Percentiles rank a stretch among this genome's conserved stretches.
Evolutionary conservation across 108 stramenopile species (phyloP).

Genomic region (Chaetoceros muelleri): DNA sequence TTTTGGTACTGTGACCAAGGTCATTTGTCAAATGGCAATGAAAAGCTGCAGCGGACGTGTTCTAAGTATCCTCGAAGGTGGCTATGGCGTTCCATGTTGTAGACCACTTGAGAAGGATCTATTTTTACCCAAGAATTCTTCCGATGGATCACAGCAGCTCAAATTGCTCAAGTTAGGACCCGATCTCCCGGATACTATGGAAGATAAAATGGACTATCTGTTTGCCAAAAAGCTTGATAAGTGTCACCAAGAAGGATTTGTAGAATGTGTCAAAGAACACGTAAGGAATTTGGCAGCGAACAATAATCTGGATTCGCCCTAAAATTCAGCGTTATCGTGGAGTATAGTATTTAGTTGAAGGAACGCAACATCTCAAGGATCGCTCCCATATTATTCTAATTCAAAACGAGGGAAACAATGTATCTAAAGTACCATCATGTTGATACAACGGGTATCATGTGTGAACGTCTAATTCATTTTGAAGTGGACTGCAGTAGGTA

Average conservation of each 20-base stretch:
- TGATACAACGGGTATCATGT: too few relatives aligned
- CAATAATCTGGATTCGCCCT: slow-evolving; percentile 21
- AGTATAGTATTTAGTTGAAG: too few relatives aligned
- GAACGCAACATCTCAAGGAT: too few relatives aligned
- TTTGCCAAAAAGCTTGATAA: slow-evolving; percentile 52
- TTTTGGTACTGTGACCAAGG: slow-evolving; percentile 74
- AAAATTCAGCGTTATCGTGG: too few relatives aligned
- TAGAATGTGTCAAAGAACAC: slow-evolving; percentile 68
- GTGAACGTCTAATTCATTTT: too few relatives aligned
- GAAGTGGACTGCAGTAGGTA: too few relatives aligned
- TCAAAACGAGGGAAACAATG: too few relatives aligned
- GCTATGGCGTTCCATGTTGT: slow-evolving; percentile 93
- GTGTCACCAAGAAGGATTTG: slow-evolving; percentile 76
- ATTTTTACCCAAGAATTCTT: slow-evolving; percentile 26
- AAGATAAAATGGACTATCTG: slow-evolving; percentile 41
- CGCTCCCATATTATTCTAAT: too few relatives aligned
- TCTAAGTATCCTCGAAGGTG: slow-evolving; percentile 91
- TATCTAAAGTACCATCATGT: too few relatives aligned
- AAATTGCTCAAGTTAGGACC: slow-evolving; percentile 54
- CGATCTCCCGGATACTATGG: slow-evolving; percentile 62
- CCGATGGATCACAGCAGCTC: slow-evolving; percentile 6
- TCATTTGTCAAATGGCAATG: slow-evolving; percentile 72
- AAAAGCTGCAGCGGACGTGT: slow-evolving; percentile 88
- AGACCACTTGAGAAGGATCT: slow-evolving; percentile 27
- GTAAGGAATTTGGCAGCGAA: slow-evolving; percentile 37